Evolutionary conservation across 805 yeast genomes (phyloP).

Genomic region (Schwanniomyces pseudopolymorphus): DNA sequence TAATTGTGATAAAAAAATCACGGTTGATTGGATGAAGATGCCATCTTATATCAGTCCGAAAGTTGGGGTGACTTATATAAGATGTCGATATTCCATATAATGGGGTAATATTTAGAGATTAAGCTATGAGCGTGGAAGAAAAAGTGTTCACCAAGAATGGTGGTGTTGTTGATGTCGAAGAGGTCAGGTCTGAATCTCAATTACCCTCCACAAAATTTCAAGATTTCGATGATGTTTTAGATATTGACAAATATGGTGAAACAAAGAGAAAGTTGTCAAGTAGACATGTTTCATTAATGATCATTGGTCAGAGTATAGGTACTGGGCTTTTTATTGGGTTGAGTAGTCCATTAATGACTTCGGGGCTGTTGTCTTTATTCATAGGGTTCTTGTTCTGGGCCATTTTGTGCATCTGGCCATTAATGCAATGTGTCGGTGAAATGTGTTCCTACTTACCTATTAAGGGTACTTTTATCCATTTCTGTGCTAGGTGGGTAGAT

Average conservation of each 20-base stretch:
- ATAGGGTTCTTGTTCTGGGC: constrained; percentile 32
- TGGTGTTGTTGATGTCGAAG: constrained; percentile 1
- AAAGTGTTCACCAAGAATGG: not conserved
- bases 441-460: constrained; percentile 38
- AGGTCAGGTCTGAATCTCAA: not conserved
- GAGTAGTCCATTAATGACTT: constrained; percentile 26
- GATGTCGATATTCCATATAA: not conserved
- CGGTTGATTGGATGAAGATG: not conserved
- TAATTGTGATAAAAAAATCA: not conserved
- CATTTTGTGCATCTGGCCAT: constrained; percentile 30
- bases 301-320: constrained; percentile 36
- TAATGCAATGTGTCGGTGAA: constrained; percentile 38
- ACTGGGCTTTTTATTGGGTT: constrained; percentile 36
- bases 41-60: not conserved
- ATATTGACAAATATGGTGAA: constrained; percentile 26
- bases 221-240: constrained; percentile 28
- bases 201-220: not conserved
- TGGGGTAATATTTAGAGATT: not conserved
- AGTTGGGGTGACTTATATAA: not conserved
- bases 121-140: not conserved
- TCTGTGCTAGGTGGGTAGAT: constrained; percentile 55
- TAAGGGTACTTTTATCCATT: constrained; percentile 35
- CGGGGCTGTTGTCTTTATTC: constrained; percentile 36
- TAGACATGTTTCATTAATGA: constrained; percentile 35
- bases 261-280: constrained; percentile 28